Evolutionary conservation across 352 stramenopile species (phyloP).

Genomic region (Phytophthora nicotianae): DNA sequence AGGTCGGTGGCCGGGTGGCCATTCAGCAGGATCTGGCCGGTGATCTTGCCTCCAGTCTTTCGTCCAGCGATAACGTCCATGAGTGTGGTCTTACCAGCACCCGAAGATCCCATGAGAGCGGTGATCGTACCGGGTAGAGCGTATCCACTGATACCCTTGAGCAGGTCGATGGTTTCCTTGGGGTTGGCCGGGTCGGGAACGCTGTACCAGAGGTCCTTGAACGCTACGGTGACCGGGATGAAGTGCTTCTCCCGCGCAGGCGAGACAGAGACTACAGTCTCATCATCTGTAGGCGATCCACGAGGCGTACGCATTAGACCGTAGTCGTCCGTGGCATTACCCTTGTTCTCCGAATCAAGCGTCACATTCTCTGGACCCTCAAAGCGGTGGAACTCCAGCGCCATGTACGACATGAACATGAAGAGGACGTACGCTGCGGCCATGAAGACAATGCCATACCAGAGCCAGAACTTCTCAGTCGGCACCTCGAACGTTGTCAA

Average conservation of each 20-base stretch:
- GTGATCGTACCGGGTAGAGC: slow-evolving; percentile 8
- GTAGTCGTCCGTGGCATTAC: slow-evolving; percentile 4
- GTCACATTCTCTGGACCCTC: slow-evolving; percentile 24
- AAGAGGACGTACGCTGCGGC: slow-evolving; percentile 21
- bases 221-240: slow-evolving; percentile 1
- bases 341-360: neutral
- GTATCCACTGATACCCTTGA: slow-evolving; percentile 12
- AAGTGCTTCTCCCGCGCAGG: neutral
- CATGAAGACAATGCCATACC: slow-evolving; percentile 23
- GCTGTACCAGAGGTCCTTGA: slow-evolving; percentile 9
- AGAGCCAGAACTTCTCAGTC: slow-evolving; percentile 22
- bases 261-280: neutral
- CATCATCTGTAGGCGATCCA: neutral
- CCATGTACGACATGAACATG: slow-evolving; percentile 27
- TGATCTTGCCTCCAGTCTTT: slow-evolving; percentile 9
- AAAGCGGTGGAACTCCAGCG: slow-evolving; percentile 20
- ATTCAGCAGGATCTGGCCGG: slow-evolving; percentile 6
- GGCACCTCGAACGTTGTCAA: slow-evolving; percentile 19
- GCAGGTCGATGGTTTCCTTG: slow-evolving; percentile 9
- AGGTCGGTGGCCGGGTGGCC: slow-evolving; percentile 52
- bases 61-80: slow-evolving; percentile 10
- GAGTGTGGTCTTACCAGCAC: slow-evolving; percentile 9
- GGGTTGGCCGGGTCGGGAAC: slow-evolving; percentile 7
- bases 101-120: slow-evolving; percentile 10
- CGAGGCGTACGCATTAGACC: slow-evolving; percentile 11